Evolutionary conservation across 345 rosid species (phyloP).

Genomic region (Eucalyptus sp.): DNA sequence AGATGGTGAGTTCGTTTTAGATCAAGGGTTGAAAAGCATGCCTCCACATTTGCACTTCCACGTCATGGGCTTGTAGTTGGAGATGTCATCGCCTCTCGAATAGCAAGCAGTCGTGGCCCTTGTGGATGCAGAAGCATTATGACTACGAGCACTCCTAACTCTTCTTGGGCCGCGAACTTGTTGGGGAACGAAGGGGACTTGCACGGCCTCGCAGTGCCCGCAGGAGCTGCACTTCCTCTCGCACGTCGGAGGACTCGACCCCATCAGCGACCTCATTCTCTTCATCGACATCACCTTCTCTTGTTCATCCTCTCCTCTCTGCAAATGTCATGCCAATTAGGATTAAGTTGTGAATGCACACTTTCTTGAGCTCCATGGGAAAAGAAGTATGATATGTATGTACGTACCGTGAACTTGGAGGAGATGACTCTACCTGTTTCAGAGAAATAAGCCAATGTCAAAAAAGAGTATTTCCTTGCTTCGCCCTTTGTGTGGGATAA

Average conservation of each 20-base stretch:
- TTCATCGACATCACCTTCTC: not conserved
- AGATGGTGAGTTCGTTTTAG: not conserved
- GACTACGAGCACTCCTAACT: not conserved
- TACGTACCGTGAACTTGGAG: not conserved
- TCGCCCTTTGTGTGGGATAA: not conserved
- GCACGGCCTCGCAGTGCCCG: constrained; percentile 47
- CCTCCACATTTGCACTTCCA: constrained; percentile 77
- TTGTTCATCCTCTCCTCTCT: constrained; percentile 7
- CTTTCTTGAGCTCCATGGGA: not conserved
- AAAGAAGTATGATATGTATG: not conserved
- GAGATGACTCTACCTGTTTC: not conserved
- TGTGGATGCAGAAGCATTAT: not conserved
- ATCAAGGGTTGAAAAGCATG: constrained; percentile 40
- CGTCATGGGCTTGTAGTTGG: constrained; percentile 67
- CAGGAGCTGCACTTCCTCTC: constrained; percentile 41
- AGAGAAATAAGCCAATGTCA: not conserved
- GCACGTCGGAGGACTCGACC: constrained; percentile 62
- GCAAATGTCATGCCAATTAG: not conserved
- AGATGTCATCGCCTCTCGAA: constrained; percentile 36
- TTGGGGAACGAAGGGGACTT: constrained; percentile 36
- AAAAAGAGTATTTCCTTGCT: not conserved
- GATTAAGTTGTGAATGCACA: not conserved
- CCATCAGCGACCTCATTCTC: constrained; percentile 25
- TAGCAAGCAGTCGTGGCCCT: not conserved
- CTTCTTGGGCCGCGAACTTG: not conserved